Conservation (phyloP, 768 basidiomycete species). For the Trametes cubensis region DNA sequence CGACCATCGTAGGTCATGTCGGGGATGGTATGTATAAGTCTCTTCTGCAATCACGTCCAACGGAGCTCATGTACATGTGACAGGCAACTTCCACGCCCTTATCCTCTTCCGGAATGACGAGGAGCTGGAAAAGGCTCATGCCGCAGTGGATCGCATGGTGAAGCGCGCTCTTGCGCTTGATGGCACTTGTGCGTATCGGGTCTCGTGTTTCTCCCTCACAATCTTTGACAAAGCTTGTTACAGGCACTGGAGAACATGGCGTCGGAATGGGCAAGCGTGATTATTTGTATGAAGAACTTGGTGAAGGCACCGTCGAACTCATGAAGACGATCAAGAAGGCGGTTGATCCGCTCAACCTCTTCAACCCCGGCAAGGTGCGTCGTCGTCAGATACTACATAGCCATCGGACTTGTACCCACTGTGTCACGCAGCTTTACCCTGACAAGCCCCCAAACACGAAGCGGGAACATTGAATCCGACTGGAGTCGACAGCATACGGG, state of each 20-base stretch:
- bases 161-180: slow-evolving; percentile 68
- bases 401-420: background rate
- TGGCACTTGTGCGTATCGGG: slow-evolving; percentile 60
- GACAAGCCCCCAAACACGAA: background rate
- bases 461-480: background rate
- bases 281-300: slow-evolving; percentile 82
- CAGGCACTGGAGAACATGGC: slow-evolving; percentile 83
- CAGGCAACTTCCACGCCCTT: slow-evolving; percentile 48
- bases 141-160: slow-evolving; percentile 61
- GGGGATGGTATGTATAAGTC: slow-evolving; percentile 56
- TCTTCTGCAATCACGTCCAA: background rate
- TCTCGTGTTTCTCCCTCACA: too few species aligned
- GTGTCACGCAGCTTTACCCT: background rate
- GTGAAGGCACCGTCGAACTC: slow-evolving; percentile 76
- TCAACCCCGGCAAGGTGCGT: slow-evolving; percentile 85
- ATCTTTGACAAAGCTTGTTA: background rate
- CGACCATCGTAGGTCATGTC: slow-evolving; percentile 74
- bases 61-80: background rate
- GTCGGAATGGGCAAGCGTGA: slow-evolving; percentile 85
- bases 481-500: too few species aligned
- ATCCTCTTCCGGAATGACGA: slow-evolving; percentile 41
- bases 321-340: slow-evolving; percentile 83
- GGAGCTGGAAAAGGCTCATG: slow-evolving; percentile 38
- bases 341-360: slow-evolving; percentile 63
- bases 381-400: slow-evolving; percentile 44